Evolutionary conservation across 164 flowering plant species (phyloP), one percentile per base, ranked within the genome.

Genomic region (Liquidambar formosana): DNA sequence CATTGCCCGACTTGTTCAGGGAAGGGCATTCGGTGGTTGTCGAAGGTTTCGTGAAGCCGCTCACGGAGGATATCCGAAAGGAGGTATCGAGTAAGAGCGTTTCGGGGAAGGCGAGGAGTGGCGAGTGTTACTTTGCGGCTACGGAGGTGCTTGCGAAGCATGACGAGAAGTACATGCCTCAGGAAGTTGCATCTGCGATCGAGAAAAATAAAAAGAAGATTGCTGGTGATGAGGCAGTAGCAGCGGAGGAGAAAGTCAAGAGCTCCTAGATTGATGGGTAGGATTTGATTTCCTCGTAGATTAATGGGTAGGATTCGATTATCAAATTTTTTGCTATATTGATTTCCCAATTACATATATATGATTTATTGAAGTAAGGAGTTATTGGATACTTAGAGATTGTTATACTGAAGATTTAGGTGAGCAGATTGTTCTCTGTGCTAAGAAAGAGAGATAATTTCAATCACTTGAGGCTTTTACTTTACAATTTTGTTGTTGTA

Each of bases 121-220:
- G 76, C 41, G 89, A 81, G 0, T 92, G 84, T 69, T 94, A 80
- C 62, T 94, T 94, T 52, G 52, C 82, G 21, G 98, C 93, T 0
- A 74, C 77, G 0, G 97, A 92, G 78, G 98, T 94, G 19, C 82
- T 94, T 62, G 98, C 97, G 0, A 94, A 94, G 87, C 98, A 94
- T 52, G 98, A 94, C 49, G 97, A 92, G 85, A 94, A 94, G 84
- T 94, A 94, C 70, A 94, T 94, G 97, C 98, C 97, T 0, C 38
- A 69, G 19, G 98, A 94, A 60, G 93, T 94, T 12, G 98, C 97
- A 0, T 77, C 75, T 9, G 96, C 92, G 0, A 76, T 94, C 5
- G 97, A 92, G 85, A 89, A 81, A 87, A 94, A 94, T 67, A 94
- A 85, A 76, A 85, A 86, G 75, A 73, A 64, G 64, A 41, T 85